These are phyloP conservation scores for Albugo candida DNA, from an alignment of 352 stramenopile species.

Conservation along the genomic window DNA sequence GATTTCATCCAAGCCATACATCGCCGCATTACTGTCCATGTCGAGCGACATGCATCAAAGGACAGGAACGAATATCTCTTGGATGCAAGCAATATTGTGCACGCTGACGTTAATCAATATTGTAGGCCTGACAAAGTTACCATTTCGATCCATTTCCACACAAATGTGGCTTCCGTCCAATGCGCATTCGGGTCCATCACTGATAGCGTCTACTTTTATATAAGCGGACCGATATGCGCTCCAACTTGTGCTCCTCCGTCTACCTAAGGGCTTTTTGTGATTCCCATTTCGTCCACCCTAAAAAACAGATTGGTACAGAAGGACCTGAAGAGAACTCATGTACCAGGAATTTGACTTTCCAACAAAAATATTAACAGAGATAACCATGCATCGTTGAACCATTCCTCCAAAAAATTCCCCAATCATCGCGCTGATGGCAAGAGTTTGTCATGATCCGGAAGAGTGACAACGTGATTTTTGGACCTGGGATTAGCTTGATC, in stretches of 20 bases:
- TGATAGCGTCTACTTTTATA: conserved; percentile 83
- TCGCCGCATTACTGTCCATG: conserved; percentile 73
- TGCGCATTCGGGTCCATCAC: conserved; percentile 71
- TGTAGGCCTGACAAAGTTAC: conserved; percentile 94
- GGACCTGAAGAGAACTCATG: conserved; percentile 26
- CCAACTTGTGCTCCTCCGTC: conserved; percentile 62
- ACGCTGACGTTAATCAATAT: conserved; percentile 70
- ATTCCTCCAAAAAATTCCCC: conserved; percentile 90
- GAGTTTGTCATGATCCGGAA: conserved; percentile 86
- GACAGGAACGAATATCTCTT: conserved; percentile 96
- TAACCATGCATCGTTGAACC: conserved; percentile 95
- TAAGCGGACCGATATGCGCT: conserved; percentile 77
- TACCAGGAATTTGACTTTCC: conserved; percentile 85
- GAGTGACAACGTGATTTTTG: conserved; percentile 96
- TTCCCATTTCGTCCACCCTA: conserved; percentile 75
- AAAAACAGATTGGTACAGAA: not conserved
- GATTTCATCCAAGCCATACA: conserved; percentile 80
- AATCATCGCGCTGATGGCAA: conserved; percentile 66
- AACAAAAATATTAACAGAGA: conserved; percentile 90
- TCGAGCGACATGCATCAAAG: conserved; percentile 82
- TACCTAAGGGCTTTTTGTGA: conserved; percentile 81
- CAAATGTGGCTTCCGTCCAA: conserved; percentile 84
- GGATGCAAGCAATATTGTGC: conserved; percentile 81
- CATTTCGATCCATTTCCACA: conserved; percentile 83
- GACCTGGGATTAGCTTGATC: conserved; percentile 93